Base-by-base conservation (phyloP, 257 asterid species). In the Solanum tacnaense region DNA sequence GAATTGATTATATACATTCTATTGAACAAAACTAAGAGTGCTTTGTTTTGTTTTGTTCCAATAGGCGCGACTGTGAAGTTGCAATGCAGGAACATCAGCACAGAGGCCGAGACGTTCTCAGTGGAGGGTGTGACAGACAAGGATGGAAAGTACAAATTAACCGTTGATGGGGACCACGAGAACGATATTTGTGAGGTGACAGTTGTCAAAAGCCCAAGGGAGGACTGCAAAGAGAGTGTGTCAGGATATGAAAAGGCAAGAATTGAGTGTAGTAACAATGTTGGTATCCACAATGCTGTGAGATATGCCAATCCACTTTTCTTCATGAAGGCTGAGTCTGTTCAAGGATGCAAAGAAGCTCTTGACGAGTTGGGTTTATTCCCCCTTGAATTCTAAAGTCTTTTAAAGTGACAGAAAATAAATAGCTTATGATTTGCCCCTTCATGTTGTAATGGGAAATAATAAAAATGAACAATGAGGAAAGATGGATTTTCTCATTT, bases 301-400 rank as follows among this genome's bases (percentile, higher is more conserved):
- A 88, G 94, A 25, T 86, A 44, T 18, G 94, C 94, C 6, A 93
- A 92, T 68, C 90, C 93, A 9, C 85, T 93, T 11, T 93, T 93
- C 5, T 93, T 92, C 91, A 89, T 87, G 91, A 87, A 90, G 6
- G 7, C 46, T 11, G 4, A 36, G 18, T 5, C 87, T 25, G 38
- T 20, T 29, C 1, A 84, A 2, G 72, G 70, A 1, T 93, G 95
- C 94, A 10, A 13, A 38, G 9, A 35, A 1, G 87, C 87, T 20
- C 86, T 91, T 31, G 76, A 72, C 7, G 92, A 90, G 13, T 13
- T 92, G 90, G 92, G 85, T 56, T 72, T 85, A 4, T 6, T 56
- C 75, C 71, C 84, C 4, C n/a, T 71, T 71, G 84, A 86, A 71
- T 41, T 70, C 46, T 70, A 41, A 65, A 7, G 35, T 31, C 38